Percentiles rank a stretch among this genome's conserved stretches.
Evolutionary conservation across 371 early-diverging fungal species (phyloP).

Genomic region (Rhizomucor pusillus): DNA sequence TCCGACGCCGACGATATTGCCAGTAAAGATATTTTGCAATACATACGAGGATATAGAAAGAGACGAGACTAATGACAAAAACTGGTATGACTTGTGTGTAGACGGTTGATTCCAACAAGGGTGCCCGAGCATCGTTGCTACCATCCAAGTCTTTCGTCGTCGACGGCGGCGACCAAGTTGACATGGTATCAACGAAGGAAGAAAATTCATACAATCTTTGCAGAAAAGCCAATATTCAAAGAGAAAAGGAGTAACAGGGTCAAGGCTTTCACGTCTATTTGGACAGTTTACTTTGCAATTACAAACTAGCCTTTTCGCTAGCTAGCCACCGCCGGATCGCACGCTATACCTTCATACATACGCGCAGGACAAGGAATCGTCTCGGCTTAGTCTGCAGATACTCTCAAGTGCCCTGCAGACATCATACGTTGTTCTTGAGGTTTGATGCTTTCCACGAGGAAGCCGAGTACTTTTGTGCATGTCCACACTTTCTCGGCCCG

Average conservation of each 20-base stretch:
- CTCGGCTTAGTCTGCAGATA: too few relatives aligned
- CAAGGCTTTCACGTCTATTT: too few relatives aligned
- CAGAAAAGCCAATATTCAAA: constrained; percentile 1
- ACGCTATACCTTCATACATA: too few relatives aligned
- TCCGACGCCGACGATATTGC: constrained; percentile 15
- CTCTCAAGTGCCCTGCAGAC: too few relatives aligned
- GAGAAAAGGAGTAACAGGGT: too few relatives aligned
- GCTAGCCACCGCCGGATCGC: too few relatives aligned
- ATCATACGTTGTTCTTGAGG: too few relatives aligned
- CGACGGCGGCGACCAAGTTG: constrained; percentile 7
- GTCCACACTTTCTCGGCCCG: neutral
- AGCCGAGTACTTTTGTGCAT: constrained; percentile 2
- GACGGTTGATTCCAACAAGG: constrained; percentile 1
- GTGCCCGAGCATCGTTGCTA: neutral
- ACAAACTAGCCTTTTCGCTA: too few relatives aligned
- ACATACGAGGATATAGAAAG: constrained; percentile 10
- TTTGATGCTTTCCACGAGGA: neutral
- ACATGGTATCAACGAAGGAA: constrained; percentile 1
- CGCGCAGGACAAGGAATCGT: too few relatives aligned
- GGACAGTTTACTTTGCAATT: too few relatives aligned
- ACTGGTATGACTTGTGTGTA: constrained; percentile 8
- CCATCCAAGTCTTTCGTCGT: constrained; percentile 3
- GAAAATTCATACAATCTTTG: constrained; percentile 9
- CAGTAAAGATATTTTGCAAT: constrained; percentile 10
- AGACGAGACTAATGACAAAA: constrained; percentile 1